Evolutionary conservation across 2,329 filamentous ascomycete species (phyloP), one percentile per base, ranked within the genome.

Genomic region (Corinectria fuckeliana): DNA sequence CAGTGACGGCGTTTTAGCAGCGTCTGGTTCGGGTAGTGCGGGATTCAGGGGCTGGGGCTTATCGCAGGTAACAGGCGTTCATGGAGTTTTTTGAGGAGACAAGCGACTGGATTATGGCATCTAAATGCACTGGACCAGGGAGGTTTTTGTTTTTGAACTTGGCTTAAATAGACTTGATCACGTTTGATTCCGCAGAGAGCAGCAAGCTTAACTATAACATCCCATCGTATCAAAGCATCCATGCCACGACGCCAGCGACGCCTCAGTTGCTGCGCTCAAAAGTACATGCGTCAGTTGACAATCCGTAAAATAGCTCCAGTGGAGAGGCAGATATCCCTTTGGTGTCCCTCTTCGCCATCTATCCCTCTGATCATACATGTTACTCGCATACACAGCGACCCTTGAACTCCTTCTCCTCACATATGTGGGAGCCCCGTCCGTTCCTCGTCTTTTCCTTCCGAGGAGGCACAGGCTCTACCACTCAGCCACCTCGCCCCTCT

Each of bases 1-100:
- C 91, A 23, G 81, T 98, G 74, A 98, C 94, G 9, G 88, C 97
- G 21, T 97, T 93, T 79, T 97, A 74, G 53, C 28, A 26, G 26
- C 10, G 21, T 11, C 4, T 8, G 11, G n/a, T 21, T 23, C 14
- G 16, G 10, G 20, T 26, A 28, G 16, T 36, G 14, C 9, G 20
- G 28, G 2, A 18, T n/a, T 16, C 2, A 20, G 25, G 30, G 14
- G 16, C 4, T 14, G 23, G 14, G 14, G 21, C 11, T 36, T n/a
- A 32, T 20, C 16, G 4, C n/a, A 36, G 16, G 11, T 26, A 30
- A 16, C 20, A 11, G 64, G 64, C 47, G 66, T 67, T 58, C 48
- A n/a, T 23, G 67, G 67, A 56, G 56, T 61, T n/a, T n/a, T n/a
- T n/a, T 61, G 56, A 10, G n/a, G 57, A 38, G 42, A 10, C 34